Percentiles rank a stretch among this genome's conserved stretches.
phyloP scores from a whole-genome alignment of 73 alveolate genomes.

The Paramecium tetraurelia region DNA sequence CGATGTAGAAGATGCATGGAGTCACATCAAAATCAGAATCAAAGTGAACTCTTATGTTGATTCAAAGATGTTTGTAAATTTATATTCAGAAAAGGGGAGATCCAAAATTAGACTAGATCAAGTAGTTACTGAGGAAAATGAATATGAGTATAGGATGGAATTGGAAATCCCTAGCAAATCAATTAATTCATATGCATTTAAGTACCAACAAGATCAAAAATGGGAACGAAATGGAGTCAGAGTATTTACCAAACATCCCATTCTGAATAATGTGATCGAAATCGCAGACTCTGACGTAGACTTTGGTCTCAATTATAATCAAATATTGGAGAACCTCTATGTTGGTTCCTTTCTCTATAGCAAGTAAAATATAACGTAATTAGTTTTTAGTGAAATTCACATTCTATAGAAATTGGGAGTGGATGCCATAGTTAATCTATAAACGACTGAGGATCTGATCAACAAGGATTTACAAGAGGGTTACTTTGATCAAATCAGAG shows the following conservation, averaged over 20 bases:
- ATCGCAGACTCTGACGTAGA: neutral
- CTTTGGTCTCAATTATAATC: neutral
- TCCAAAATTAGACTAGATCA: neutral
- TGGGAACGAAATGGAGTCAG: conserved; percentile 8
- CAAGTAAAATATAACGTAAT: neutral
- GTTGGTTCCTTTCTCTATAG: neutral
- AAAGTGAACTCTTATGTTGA: neutral
- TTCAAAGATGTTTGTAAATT: neutral
- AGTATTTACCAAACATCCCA: neutral
- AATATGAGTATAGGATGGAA: neutral
- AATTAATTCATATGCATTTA: neutral
- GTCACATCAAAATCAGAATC: neutral
- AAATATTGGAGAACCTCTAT: neutral
- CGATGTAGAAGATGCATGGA: neutral
- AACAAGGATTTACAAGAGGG: neutral
- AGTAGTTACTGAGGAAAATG: neutral
- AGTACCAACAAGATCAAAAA: neutral
- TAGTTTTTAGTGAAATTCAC: neutral
- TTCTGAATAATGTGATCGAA: neutral
- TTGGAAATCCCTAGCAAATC: neutral
- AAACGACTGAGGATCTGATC: neutral
- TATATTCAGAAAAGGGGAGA: neutral
- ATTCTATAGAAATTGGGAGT: neutral
- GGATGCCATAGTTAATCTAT: neutral
- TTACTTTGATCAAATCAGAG: neutral